A percentile compares a stretch with the other conserved stretches of the same genome.
Conservation (phyloP, 1,284 basidiomycete species). For the Fomitopsis palustris region DNA sequence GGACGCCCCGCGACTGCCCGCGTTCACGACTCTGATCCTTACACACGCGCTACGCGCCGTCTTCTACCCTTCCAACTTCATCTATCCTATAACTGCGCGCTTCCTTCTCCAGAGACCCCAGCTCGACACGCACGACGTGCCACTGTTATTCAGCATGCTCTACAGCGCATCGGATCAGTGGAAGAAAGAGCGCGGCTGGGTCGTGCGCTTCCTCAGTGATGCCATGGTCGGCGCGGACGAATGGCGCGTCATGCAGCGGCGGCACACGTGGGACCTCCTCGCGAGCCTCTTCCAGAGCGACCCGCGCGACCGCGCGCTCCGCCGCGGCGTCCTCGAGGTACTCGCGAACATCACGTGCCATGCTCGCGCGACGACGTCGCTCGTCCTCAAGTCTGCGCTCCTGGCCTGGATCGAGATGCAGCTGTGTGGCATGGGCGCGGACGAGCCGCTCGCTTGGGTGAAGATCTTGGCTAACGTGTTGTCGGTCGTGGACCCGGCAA, state of each 20-base stretch:
- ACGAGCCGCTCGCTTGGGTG: conserved; percentile 59
- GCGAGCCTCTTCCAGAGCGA: conserved; percentile 76
- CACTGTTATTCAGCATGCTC: conserved; percentile 82
- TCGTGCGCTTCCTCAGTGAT: conserved; percentile 80
- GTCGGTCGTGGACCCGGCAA: conserved; percentile 41
- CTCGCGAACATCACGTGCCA: conserved; percentile 71
- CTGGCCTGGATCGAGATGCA: conserved; percentile 82
- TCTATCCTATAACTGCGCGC: conserved; percentile 75
- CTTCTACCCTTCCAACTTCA: conserved; percentile 77
- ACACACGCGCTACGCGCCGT: conserved; percentile 76
- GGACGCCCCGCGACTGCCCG: conserved; percentile 51
- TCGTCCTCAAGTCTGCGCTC: conserved; percentile 67
- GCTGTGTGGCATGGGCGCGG: conserved; percentile 35
- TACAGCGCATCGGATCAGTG: conserved; percentile 75
- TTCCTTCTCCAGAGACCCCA: conserved; percentile 84
- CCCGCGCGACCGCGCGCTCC: conserved; percentile 48
- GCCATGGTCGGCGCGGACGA: conserved; percentile 73
- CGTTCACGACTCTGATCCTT: conserved; percentile 78
- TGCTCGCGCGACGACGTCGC: conserved; percentile 58
- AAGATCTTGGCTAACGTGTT: conserved; percentile 71
- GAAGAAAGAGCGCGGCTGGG: conserved; percentile 87
- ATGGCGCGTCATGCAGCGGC: conserved; percentile 76
- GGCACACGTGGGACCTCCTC: conserved; percentile 87
- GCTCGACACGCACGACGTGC: conserved; percentile 75
- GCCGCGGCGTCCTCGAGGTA: conserved; percentile 67